These are phyloP conservation scores for Sugiyamaella floridensis DNA, from an alignment of 805 yeast genomes.

Conservation along the genomic window DNA sequence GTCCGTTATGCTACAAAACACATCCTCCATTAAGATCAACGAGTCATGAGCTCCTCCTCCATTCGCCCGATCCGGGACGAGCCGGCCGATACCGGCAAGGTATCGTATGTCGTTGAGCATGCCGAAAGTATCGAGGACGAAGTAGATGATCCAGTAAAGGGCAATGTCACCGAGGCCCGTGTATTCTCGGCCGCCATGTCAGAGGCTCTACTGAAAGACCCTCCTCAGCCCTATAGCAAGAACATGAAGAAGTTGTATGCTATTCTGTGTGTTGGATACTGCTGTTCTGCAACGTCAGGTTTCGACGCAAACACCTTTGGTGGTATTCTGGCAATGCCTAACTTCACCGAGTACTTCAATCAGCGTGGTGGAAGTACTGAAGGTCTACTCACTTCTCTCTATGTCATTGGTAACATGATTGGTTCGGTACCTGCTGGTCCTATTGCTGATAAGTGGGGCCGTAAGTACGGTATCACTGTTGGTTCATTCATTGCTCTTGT, in stretches of 20 bases:
- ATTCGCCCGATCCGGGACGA: too few relatives aligned
- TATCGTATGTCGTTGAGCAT: not conserved
- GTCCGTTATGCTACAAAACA: too few relatives aligned
- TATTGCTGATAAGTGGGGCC: slow-evolving; percentile 8
- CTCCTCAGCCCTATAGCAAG: slow-evolving; percentile 8
- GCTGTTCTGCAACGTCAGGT: slow-evolving; percentile 10
- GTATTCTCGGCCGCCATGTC: slow-evolving; percentile 11
- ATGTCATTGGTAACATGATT: slow-evolving; percentile 4
- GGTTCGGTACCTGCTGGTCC: slow-evolving; percentile 7
- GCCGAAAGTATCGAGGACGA: not conserved
- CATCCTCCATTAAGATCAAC: not conserved
- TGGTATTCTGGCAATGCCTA: slow-evolving; percentile 7
- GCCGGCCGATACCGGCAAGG: not conserved
- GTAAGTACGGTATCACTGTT: slow-evolving; percentile 4
- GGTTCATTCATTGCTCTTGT: slow-evolving; percentile 6
- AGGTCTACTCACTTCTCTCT: slow-evolving; percentile 3
- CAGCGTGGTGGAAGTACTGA: slow-evolving; percentile 9
- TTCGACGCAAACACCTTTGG: slow-evolving; percentile 11
- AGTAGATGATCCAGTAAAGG: not conserved
- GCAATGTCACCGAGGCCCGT: slow-evolving; percentile 4
- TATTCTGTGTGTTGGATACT: slow-evolving; percentile 7
- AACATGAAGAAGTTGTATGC: slow-evolving; percentile 6
- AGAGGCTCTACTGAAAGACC: slow-evolving; percentile 4
- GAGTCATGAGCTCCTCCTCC: too few relatives aligned
- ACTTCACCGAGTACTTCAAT: slow-evolving; percentile 8